Percentiles rank a stretch among this genome's conserved stretches.
Conservation (phyloP, 306 rosid species). For the Citrullus colocynthis region DNA sequence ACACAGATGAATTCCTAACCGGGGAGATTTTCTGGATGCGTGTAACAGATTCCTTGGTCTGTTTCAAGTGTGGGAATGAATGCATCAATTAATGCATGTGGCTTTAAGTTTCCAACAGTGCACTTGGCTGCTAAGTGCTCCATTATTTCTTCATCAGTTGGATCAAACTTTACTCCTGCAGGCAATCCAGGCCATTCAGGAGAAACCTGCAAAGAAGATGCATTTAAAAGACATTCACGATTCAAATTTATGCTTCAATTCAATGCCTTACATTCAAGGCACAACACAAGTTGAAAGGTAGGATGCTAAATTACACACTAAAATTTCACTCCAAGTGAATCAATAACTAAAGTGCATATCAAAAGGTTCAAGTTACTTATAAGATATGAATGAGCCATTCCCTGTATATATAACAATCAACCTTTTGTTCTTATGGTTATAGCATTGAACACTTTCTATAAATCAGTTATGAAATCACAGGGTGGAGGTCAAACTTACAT, state of each 20-base stretch:
- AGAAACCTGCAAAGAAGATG: conserved; percentile 38
- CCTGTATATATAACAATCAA: background rate
- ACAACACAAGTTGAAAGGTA: background rate
- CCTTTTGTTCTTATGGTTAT: background rate
- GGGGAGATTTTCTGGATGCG: conserved; percentile 84
- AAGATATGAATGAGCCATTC: background rate
- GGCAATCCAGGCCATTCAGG: conserved; percentile 92
- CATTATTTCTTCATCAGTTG: conserved; percentile 58
- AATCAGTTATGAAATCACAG: conserved; percentile 2
- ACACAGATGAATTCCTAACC: conserved; percentile 25
- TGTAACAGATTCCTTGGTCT: conserved; percentile 57
- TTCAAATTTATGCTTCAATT: background rate
- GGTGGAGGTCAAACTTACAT: conserved; percentile 43
- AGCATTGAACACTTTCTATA: background rate
- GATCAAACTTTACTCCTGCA: conserved; percentile 82
- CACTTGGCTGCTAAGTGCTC: conserved; percentile 76
- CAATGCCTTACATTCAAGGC: background rate
- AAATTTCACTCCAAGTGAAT: background rate
- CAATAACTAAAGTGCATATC: background rate
- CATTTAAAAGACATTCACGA: background rate
- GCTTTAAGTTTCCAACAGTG: conserved; percentile 38
- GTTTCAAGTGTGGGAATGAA: conserved; percentile 73
- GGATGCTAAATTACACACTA: background rate
- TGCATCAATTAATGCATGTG: conserved; percentile 52
- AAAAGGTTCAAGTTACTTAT: background rate